Percentiles rank a stretch among this genome's conserved stretches.
These are phyloP conservation scores for Penicillium paradoxum DNA, from an alignment of 495 filamentous ascomycete genomes.

Conservation along the genomic window DNA sequence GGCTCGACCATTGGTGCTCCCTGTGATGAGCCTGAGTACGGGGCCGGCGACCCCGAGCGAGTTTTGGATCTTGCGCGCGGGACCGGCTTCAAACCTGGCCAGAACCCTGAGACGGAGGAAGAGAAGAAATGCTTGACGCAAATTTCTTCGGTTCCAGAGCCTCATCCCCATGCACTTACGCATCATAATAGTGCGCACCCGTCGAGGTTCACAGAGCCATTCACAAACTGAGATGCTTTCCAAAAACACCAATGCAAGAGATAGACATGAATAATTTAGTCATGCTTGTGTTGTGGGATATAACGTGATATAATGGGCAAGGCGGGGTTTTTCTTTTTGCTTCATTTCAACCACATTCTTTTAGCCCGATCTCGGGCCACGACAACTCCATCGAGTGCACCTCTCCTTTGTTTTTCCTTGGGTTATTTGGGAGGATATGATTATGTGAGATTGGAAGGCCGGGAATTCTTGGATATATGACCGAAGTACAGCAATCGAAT, in stretches of 20 bases:
- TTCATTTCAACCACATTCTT: neutral
- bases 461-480: conserved; percentile 6
- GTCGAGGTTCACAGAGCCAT: neutral
- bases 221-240: neutral
- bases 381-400: neutral
- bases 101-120: conserved; percentile 1
- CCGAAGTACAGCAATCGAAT: conserved; percentile 1
- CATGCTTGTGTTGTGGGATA: neutral
- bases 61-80: conserved; percentile 22
- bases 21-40: conserved; percentile 33
- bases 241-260: neutral
- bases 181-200: neutral
- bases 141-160: conserved; percentile 2
- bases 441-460: neutral
- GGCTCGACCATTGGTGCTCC: conserved; percentile 29
- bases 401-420: neutral
- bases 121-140: conserved; percentile 1
- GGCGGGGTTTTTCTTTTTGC: neutral
- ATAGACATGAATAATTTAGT: neutral
- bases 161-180: neutral
- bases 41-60: conserved; percentile 23
- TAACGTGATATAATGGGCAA: neutral
- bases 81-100: conserved; percentile 2
- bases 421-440: neutral
- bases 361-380: neutral